Conservation (phyloP, 1,284 basidiomycete genomes). For the Tilletia walkeri region DNA sequence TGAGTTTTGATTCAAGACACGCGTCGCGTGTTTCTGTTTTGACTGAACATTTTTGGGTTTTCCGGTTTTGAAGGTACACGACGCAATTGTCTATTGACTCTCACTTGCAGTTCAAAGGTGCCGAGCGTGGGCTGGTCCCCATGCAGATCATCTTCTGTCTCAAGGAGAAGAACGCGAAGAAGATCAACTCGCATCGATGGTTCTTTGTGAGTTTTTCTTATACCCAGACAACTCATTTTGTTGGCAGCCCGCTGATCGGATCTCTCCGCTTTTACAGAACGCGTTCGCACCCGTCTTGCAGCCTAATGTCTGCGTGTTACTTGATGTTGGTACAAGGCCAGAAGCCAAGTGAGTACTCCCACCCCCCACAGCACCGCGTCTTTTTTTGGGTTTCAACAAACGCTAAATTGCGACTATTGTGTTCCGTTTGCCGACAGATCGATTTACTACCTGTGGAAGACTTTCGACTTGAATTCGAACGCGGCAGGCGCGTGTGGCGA, state of each 20-base stretch:
- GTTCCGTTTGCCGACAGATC: slow-evolving; percentile 65
- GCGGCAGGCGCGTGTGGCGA: slow-evolving; percentile 89
- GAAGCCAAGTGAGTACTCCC: slow-evolving; percentile 25
- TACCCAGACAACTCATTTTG: background rate
- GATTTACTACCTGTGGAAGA: slow-evolving; percentile 96
- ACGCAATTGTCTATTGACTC: slow-evolving; percentile 84
- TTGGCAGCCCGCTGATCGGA: background rate
- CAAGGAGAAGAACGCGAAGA: slow-evolving; percentile 55
- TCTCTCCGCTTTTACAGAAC: slow-evolving; percentile 22
- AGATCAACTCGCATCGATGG: slow-evolving; percentile 90
- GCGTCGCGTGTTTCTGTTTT: too few relatives aligned
- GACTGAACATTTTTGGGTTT: too few relatives aligned
- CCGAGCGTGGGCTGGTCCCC: slow-evolving; percentile 73
- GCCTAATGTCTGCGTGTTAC: slow-evolving; percentile 81
- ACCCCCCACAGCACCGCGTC: background rate
- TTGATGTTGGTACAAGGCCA: slow-evolving; percentile 92
- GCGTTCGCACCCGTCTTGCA: slow-evolving; percentile 57
- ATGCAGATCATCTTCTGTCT: slow-evolving; percentile 54
- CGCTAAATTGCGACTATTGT: background rate
- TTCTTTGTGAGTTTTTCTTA: slow-evolving; percentile 74
- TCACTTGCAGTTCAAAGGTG: slow-evolving; percentile 86
- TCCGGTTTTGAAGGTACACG: slow-evolving; percentile 63
- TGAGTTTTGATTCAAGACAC: background rate
- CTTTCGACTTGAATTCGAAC: slow-evolving; percentile 71
- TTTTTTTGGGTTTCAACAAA: too few relatives aligned